phyloP scores from a whole-genome alignment of 2,329 filamentous ascomycete genomes.

The Penicillium sp. region DNA sequence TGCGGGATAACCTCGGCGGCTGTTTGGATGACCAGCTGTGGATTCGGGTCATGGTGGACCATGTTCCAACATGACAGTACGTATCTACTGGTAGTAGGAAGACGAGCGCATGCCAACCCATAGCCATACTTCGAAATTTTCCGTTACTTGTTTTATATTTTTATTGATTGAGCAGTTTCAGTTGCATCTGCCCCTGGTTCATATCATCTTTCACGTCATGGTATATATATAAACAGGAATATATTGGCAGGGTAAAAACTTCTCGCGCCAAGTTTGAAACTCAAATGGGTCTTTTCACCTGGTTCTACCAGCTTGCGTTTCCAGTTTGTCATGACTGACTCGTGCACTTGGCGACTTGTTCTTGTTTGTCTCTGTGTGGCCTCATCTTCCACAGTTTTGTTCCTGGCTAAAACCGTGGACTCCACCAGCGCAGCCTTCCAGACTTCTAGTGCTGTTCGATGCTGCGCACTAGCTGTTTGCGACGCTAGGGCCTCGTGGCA shows the following conservation, averaged over 20 bases:
- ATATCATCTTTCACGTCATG: neutral
- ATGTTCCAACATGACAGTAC: neutral
- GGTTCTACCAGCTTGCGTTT: neutral
- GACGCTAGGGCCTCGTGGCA: slow-evolving; percentile 1
- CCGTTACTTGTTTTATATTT: neutral
- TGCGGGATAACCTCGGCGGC: neutral
- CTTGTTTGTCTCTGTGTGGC: neutral
- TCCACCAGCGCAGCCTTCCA: neutral
- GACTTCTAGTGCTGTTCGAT: slow-evolving; percentile 10
- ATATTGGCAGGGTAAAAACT: neutral
- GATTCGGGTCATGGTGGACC: neutral
- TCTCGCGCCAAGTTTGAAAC: neutral
- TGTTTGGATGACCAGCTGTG: neutral
- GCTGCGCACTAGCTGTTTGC: slow-evolving; percentile 3
- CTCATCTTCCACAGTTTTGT: neutral
- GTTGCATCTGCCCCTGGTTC: neutral
- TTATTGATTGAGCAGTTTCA: neutral
- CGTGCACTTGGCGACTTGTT: neutral
- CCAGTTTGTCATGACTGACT: neutral
- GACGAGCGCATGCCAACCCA: neutral
- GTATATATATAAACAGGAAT: neutral
- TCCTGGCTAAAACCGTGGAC: slow-evolving; percentile 5
- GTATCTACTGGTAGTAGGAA: neutral
- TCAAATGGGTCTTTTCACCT: neutral
- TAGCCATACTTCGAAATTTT: neutral